phyloP scores from a whole-genome alignment of 2,329 filamentous ascomycete genomes.

The Aspergillus sp. region DNA sequence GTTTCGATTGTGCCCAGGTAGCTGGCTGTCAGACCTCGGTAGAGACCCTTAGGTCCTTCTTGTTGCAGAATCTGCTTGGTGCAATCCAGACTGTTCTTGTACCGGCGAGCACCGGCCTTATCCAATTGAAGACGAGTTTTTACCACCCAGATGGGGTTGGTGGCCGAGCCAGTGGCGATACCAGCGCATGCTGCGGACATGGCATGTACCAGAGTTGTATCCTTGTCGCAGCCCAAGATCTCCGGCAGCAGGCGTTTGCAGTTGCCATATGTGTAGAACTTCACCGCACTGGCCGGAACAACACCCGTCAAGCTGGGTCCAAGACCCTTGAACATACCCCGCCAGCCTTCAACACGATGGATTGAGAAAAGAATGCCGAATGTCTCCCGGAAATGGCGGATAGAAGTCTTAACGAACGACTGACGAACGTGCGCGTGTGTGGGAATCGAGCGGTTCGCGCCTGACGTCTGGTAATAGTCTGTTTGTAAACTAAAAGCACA shows the following conservation, averaged over 20 bases:
- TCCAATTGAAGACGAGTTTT: conserved; percentile 69
- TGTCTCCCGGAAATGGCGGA: conserved; percentile 49
- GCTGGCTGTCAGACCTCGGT: conserved; percentile 81
- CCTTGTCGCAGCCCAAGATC: conserved; percentile 29
- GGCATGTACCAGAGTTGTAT: conserved; percentile 36
- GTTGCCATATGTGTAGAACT: conserved; percentile 43
- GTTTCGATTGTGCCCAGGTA: conserved; percentile 41
- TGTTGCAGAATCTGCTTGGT: conserved; percentile 73
- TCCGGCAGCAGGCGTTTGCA: conserved; percentile 38
- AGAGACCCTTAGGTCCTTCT: conserved; percentile 83
- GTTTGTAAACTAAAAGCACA: conserved; percentile 65
- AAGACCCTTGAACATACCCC: conserved; percentile 40
- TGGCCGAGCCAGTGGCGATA: conserved; percentile 38
- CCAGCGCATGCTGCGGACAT: conserved; percentile 39
- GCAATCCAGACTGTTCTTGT: conserved; percentile 67
- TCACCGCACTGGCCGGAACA: conserved; percentile 42
- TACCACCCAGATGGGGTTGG: conserved; percentile 49
- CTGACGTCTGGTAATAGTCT: conserved; percentile 83
- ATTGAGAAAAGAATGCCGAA: conserved; percentile 39
- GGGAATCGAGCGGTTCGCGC: conserved; percentile 53
- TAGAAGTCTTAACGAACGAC: conserved; percentile 58
- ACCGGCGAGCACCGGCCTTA: conserved; percentile 40
- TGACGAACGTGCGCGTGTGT: conserved; percentile 53
- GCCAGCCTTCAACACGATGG: conserved; percentile 41
- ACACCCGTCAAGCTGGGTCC: conserved; percentile 43